Evolutionary conservation across 2,329 filamentous ascomycete genomes (phyloP), one percentile per base, ranked within the genome.

Genomic region (Phyllosticta citrichinensis): DNA sequence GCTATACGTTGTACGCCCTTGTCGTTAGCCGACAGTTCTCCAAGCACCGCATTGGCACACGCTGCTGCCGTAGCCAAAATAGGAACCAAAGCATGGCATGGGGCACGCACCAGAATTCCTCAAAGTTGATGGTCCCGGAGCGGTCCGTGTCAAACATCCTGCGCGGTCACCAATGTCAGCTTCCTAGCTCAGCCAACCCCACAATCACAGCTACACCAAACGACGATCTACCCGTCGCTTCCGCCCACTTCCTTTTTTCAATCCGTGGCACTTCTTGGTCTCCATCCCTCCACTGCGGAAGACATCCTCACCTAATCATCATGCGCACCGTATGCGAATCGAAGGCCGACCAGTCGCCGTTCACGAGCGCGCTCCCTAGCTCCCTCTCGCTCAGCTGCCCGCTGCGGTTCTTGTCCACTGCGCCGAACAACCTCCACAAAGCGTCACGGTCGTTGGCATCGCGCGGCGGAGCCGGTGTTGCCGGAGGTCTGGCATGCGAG

Each of bases 131-230:
- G 14, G 88, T 89, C 57, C 92, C 91, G 64, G 84, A 88, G 67
- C 89, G 87, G 76, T 97, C 89, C 62, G 88, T 89, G 77, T 97
- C 93, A 76, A 99, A 99, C 94, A 99, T 97, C 71, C 92, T 70
- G 56, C 40, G 40, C 52, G n/a, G 27, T 40, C 25, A 30, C 27
- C 27, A 40, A 40, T 63, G 57, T 58, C 56, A 58, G 56, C 27
- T 19, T 30, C n/a, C 22, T 17, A 12, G 12, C 19, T 53, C 52
- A 24, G 19, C 40, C n/a, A 60, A 55, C n/a, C 54, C 17, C 56
- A n/a, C 33, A 20, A 25, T 20, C 20, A 60, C 40, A 47, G 40
- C 40, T 14, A 30, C 33, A 25, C 14, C 52, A 25, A 25, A 33
- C 30, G 12, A 60, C 19, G 24, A 62, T 24, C 20, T 24, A 24